phyloP scores from a whole-genome alignment of 2,329 filamentous ascomycete genomes.

The Dryadomyces sulphureus region DNA sequence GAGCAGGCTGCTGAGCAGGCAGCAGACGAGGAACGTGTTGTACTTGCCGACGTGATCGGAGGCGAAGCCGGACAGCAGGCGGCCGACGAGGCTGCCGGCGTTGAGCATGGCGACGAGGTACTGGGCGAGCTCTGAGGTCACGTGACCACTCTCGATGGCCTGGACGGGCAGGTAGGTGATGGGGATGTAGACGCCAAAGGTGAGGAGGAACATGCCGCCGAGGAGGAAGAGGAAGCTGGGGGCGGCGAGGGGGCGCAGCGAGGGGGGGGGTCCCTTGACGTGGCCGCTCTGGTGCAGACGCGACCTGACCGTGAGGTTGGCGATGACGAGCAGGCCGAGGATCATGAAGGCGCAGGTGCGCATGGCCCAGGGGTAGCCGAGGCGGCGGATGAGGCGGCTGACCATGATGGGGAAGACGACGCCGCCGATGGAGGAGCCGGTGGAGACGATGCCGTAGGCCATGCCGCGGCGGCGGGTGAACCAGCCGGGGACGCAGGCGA shows the following conservation, averaged over 20 bases:
- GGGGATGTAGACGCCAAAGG: constrained; percentile 15
- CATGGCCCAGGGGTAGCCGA: constrained; percentile 18
- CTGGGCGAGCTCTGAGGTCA: constrained; percentile 10
- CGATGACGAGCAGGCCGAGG: constrained; percentile 13
- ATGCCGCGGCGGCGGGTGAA: constrained; percentile 13
- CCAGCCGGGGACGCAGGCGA: constrained; percentile 12
- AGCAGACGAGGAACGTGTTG: constrained; percentile 30
- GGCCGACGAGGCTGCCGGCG: constrained; percentile 21
- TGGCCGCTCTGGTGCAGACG: constrained; percentile 4
- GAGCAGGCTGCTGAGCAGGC: constrained; percentile 22
- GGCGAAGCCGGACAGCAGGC: constrained; percentile 13
- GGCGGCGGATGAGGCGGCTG: constrained; percentile 11
- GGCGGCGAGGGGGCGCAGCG: constrained; percentile 10
- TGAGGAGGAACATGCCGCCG: constrained; percentile 11
- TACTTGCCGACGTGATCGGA: constrained; percentile 23
- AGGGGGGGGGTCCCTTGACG: too few species aligned
- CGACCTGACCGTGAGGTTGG: constrained; percentile 13
- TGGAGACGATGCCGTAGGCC: constrained; percentile 14
- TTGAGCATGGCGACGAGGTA: constrained; percentile 16
- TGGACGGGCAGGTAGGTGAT: constrained; percentile 14
- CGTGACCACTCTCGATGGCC: constrained; percentile 11
- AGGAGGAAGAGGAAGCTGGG: constrained; percentile 10
- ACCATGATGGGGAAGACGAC: constrained; percentile 18
- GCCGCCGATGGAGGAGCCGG: constrained; percentile 15
- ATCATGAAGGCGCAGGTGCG: constrained; percentile 15